Evolutionary conservation across 139 green algal species (phyloP).

Genomic region (Chlorella ohadii): DNA sequence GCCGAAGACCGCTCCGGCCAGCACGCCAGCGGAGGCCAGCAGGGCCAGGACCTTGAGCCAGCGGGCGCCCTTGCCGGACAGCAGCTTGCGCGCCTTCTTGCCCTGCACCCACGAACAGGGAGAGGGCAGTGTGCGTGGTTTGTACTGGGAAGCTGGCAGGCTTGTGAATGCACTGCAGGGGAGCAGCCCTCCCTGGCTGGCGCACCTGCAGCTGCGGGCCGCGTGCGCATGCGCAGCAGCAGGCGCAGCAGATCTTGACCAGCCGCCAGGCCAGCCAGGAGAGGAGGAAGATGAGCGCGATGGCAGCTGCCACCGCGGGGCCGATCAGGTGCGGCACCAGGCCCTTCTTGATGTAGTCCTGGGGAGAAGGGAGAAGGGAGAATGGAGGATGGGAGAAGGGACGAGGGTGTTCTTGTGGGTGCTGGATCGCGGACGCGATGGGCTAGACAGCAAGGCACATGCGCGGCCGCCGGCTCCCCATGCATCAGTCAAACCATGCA

Average conservation of each 20-base stretch:
- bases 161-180: too few relatives aligned
- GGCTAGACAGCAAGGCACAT: too few relatives aligned
- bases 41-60: not conserved
- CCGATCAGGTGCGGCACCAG: not conserved
- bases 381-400: not conserved
- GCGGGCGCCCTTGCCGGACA: not conserved
- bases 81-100: conserved; percentile 4
- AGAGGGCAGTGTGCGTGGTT: too few relatives aligned
- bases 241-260: conserved; percentile 6
- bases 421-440: not conserved
- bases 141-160: too few relatives aligned
- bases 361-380: not conserved
- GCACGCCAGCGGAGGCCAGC: not conserved
- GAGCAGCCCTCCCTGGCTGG: too few relatives aligned
- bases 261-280: conserved; percentile 7
- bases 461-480: too few relatives aligned
- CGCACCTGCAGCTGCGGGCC: not conserved
- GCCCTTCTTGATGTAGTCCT: not conserved
- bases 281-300: conserved; percentile 3
- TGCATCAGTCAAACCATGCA: too few relatives aligned
- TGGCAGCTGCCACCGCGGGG: not conserved
- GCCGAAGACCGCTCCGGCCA: conserved; percentile 2
- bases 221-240: conserved; percentile 22
- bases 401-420: not conserved
- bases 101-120: not conserved